Evolutionary conservation across 1,139 yeast genomes (phyloP).

Genomic region (Kodamaea sp.): DNA sequence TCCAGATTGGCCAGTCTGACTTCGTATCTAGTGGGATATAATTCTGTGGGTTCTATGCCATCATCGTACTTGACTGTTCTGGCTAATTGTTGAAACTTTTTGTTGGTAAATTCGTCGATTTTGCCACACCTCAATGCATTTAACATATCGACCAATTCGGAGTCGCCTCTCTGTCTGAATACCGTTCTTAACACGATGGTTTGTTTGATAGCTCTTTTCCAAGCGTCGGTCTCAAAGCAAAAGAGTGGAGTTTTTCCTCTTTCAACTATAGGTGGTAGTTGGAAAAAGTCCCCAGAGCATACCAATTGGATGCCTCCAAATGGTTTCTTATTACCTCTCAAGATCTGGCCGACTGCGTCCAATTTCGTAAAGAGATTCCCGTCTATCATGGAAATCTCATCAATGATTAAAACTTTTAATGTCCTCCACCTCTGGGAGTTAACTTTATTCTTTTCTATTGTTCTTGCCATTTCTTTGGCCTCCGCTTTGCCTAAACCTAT

Average conservation of each 20-base stretch:
- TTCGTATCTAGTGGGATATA: slow-evolving; percentile 73
- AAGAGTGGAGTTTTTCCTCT: slow-evolving; percentile 36
- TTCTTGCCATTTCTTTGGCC: slow-evolving; percentile 42
- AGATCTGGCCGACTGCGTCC: slow-evolving; percentile 58
- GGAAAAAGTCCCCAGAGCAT: slow-evolving; percentile 88
- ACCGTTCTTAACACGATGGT: slow-evolving; percentile 64
- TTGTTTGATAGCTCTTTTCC: slow-evolving; percentile 55
- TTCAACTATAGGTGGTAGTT: slow-evolving; percentile 75
- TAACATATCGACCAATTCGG: slow-evolving; percentile 66
- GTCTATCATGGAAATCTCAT: slow-evolving; percentile 89
- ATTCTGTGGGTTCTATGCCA: slow-evolving; percentile 79
- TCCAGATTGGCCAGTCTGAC: slow-evolving; percentile 68
- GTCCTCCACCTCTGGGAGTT: slow-evolving; percentile 58
- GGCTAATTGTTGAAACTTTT: slow-evolving; percentile 48
- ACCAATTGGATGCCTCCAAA: slow-evolving; percentile 90
- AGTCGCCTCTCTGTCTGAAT: slow-evolving; percentile 73
- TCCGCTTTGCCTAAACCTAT: slow-evolving; percentile 69
- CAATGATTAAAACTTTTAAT: slow-evolving; percentile 69
- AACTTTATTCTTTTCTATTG: slow-evolving; percentile 47
- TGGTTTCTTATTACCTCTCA: slow-evolving; percentile 55
- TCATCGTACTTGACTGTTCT: slow-evolving; percentile 62
- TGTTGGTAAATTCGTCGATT: slow-evolving; percentile 45
- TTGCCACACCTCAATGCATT: slow-evolving; percentile 73
- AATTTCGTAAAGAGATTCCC: slow-evolving; percentile 72
- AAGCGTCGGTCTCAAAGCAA: slow-evolving; percentile 59